Conservation (phyloP, 257 asterid species). For the Ilex asprella region DNA sequence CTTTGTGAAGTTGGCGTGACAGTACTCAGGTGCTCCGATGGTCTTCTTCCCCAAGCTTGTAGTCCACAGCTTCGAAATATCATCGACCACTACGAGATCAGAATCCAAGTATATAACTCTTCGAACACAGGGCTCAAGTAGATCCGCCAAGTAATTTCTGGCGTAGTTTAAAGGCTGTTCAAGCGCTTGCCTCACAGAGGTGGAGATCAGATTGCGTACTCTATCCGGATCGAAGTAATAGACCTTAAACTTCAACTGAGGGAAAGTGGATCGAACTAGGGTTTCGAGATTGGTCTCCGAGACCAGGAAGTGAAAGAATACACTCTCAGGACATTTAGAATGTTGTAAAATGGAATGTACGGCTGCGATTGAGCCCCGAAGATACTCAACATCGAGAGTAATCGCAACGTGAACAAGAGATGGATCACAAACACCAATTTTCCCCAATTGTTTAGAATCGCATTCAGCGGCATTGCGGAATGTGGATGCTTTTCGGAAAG, state of each 20-base stretch:
- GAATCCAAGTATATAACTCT: conserved; percentile 19
- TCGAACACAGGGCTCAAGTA: conserved; percentile 12
- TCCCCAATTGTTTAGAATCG: background rate
- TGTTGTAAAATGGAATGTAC: conserved; percentile 16
- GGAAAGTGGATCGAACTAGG: conserved; percentile 16
- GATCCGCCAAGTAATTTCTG: conserved; percentile 19
- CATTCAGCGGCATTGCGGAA: conserved; percentile 16
- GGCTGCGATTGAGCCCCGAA: conserved; percentile 19
- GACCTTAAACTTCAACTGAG: conserved; percentile 14
- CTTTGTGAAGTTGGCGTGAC: conserved; percentile 15
- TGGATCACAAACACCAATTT: conserved; percentile 6
- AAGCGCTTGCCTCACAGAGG: conserved; percentile 14
- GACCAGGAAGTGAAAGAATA: conserved; percentile 16
- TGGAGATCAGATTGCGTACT: conserved; percentile 14
- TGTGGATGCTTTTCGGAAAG: conserved; percentile 5
- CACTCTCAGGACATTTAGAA: conserved; percentile 12
- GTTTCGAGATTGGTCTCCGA: conserved; percentile 12
- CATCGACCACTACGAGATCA: conserved; percentile 16
- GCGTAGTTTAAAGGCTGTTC: conserved; percentile 20
- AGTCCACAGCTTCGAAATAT: conserved; percentile 20
- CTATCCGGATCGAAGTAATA: conserved; percentile 16
- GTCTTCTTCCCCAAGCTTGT: conserved; percentile 15
- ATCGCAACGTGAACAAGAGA: conserved; percentile 15
- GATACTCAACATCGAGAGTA: conserved; percentile 14
- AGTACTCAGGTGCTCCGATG: conserved; percentile 20